Base-by-base conservation (phyloP, 371 early-diverging fungal genomes). In the Mortierella sp. region DNA sequence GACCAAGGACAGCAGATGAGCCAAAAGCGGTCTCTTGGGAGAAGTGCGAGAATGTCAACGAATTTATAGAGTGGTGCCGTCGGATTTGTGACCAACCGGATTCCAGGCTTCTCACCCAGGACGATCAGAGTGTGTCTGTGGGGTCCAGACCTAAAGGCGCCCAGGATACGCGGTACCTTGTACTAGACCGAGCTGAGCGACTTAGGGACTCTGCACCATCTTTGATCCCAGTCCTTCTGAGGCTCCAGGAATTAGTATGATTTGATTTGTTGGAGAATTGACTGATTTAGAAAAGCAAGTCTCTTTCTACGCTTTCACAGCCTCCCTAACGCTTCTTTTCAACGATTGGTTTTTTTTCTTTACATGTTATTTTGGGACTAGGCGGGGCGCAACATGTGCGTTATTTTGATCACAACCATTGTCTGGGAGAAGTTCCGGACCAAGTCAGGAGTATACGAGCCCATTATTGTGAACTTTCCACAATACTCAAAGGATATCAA, bases 111-210 rank as follows among this genome's bases (percentile, higher is more conserved):
- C 62, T 57, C 48, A 50, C 28, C 23, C 44, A 11, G 25, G 57
- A 14, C 5, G 19, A 57, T 57, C 15, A 23, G 11, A 15, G 23
- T 21, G 57, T 57, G 15, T 9, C 37, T 9, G 3, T 37, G 37
- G 9, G 37, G 9, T 37, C 37, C 9, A 37, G 51, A 46, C 14
- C 45, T 18, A 46, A 44, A 14, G 25, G 57, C 16, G 59, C 43
- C 5, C 64, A 71, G 1, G 75, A 75, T 16, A 76, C 77, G 1
- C 70, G 73, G 0, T 72, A 76, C 62, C 29, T 89, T 88, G 84
- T 95, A 0, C 80, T 96, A 11, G 97, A 97, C 74, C 85, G 92
- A 43, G 95, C 95, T 0, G 96, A 97, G 66, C 70, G 92, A 23
- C 80, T 97, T 44, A 87, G 95, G 25, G 91, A 92, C 57, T 87